A percentile compares a stretch with the other conserved stretches of the same genome.
Evolutionary conservation across 2,329 filamentous ascomycete species (phyloP).

Genomic region (Neonectria magnoliae): DNA sequence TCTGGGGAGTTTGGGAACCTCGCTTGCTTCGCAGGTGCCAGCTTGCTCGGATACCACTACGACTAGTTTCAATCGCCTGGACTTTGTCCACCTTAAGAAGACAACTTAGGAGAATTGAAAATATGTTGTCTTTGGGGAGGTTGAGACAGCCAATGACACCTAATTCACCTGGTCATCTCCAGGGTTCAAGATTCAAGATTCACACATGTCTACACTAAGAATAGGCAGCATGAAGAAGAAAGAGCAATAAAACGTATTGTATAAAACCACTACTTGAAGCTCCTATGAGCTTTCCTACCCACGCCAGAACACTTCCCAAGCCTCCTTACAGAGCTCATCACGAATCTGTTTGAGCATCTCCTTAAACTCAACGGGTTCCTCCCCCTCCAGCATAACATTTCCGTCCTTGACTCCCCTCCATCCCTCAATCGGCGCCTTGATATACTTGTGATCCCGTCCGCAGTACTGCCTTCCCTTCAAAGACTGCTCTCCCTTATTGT

Average conservation of each 20-base stretch:
- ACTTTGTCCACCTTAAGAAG: neutral
- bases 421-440: slow-evolving; percentile 32
- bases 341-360: slow-evolving; percentile 23
- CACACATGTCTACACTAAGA: neutral
- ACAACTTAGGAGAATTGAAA: neutral
- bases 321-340: slow-evolving; percentile 25
- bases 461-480: slow-evolving; percentile 24
- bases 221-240: neutral
- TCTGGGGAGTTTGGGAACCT: neutral
- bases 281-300: neutral
- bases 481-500: slow-evolving; percentile 15
- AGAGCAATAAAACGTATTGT: neutral
- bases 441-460: slow-evolving; percentile 25
- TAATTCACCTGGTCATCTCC: too few species aligned
- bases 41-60: neutral
- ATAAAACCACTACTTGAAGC: too few species aligned
- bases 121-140: too few species aligned
- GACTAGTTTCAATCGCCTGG: neutral
- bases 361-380: slow-evolving; percentile 29
- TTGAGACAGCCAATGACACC: too few species aligned
- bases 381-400: slow-evolving; percentile 29
- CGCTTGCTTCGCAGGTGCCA: neutral
- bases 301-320: slow-evolving; percentile 25
- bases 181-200: too few species aligned
- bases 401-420: slow-evolving; percentile 34